Evolutionary conservation across 495 filamentous ascomycete species (phyloP).

Genomic region (Letharia columbiana): DNA sequence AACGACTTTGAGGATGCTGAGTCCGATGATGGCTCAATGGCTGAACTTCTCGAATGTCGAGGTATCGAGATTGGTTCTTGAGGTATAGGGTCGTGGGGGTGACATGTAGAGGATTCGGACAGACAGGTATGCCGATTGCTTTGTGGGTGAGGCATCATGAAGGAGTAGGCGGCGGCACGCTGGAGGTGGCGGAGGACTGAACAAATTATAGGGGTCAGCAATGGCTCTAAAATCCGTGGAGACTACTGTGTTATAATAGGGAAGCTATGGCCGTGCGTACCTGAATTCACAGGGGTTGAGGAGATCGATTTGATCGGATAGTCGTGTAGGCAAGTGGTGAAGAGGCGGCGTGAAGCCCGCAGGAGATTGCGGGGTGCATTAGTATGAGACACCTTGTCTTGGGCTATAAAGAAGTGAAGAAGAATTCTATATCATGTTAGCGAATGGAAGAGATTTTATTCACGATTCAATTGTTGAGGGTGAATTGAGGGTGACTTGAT

Average conservation of each 20-base stretch:
- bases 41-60: constrained; percentile 18
- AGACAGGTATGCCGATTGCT: constrained; percentile 25
- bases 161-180: neutral
- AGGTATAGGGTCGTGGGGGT: constrained; percentile 50
- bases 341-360: constrained; percentile 4
- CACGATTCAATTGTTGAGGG: too few species aligned
- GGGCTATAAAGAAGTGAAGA: neutral
- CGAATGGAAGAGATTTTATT: too few species aligned
- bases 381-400: constrained; percentile 1
- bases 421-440: neutral
- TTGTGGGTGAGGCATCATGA: constrained; percentile 15
- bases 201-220: neutral
- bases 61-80: constrained; percentile 42
- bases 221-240: neutral
- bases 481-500: too few species aligned
- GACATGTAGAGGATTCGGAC: constrained; percentile 42
- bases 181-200: neutral
- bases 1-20: constrained; percentile 38
- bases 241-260: neutral
- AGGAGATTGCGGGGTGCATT: constrained; percentile 9
- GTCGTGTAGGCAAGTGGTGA: constrained; percentile 1
- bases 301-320: constrained; percentile 3
- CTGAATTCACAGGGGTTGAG: neutral
- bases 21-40: constrained; percentile 23
- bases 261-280: neutral